A percentile compares a stretch with the other conserved stretches of the same genome.
Evolutionary conservation across 805 yeast genomes (phyloP).

Genomic region (Metschnikowia sp.): DNA sequence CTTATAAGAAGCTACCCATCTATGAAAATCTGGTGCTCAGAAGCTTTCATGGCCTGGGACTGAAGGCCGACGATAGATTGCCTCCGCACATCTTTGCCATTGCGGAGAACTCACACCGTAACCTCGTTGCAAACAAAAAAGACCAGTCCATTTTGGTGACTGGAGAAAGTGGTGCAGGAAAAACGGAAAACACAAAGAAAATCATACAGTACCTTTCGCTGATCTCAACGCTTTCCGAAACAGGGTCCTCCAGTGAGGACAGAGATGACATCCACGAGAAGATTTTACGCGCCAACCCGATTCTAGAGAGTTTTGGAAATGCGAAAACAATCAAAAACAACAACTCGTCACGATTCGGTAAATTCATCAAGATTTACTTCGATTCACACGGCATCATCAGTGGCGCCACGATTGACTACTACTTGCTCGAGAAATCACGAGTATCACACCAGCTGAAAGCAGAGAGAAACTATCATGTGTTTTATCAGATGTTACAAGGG

Average conservation of each 20-base stretch:
- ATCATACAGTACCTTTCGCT: conserved; percentile 89
- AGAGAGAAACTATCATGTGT: conserved; percentile 92
- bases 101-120: conserved; percentile 81
- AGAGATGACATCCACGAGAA: conserved; percentile 67
- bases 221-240: conserved; percentile 43
- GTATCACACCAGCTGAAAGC: conserved; percentile 69
- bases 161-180: conserved; percentile 99
- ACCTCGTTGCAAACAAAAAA: conserved; percentile 60
- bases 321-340: conserved; percentile 93
- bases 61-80: conserved; percentile 23
- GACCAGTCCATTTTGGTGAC: conserved; percentile 95
- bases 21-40: conserved; percentile 60
- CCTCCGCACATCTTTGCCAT: conserved; percentile 91
- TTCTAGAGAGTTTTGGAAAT: conserved; percentile 93
- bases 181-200: conserved; percentile 94
- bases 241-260: conserved; percentile 8
- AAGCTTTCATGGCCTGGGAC: conserved; percentile 43
- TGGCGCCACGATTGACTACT: conserved; percentile 95
- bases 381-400: conserved; percentile 57
- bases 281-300: conserved; percentile 91
- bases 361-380: conserved; percentile 86
- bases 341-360: conserved; percentile 95
- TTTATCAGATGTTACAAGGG: conserved; percentile 82
- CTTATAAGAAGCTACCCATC: conserved; percentile 72
- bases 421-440: conserved; percentile 87